A percentile compares a stretch with the other conserved stretches of the same genome.
Evolutionary conservation across 768 basidiomycete genomes (phyloP).

Genomic region (Serendipita sp.): DNA sequence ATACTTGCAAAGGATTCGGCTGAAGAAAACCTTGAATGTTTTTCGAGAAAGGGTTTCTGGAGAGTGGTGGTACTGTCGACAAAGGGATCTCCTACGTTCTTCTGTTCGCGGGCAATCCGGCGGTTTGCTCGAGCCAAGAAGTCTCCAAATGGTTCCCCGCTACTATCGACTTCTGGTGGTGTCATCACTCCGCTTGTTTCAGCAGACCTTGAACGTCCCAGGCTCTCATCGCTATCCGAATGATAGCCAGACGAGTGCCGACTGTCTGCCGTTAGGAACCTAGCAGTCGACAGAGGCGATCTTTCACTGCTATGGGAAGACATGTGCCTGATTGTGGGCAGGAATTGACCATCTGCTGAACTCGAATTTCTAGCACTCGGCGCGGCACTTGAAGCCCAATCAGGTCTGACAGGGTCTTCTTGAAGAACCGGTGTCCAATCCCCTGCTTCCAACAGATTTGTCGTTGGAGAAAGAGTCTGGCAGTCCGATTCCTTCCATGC

Average conservation of each 20-base stretch:
- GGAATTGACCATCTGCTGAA: neutral
- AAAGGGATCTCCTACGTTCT: constrained; percentile 74
- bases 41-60: constrained; percentile 53
- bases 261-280: neutral
- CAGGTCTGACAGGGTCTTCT: constrained; percentile 50
- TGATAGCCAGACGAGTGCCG: constrained; percentile 21
- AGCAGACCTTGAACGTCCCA: constrained; percentile 12
- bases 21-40: constrained; percentile 64
- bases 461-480: constrained; percentile 12
- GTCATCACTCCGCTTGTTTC: constrained; percentile 16
- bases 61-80: constrained; percentile 31
- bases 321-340: neutral
- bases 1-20: constrained; percentile 88
- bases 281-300: neutral
- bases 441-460: constrained; percentile 51
- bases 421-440: constrained; percentile 68
- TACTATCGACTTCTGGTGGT: neutral
- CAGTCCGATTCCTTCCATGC: constrained; percentile 45
- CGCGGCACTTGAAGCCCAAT: constrained; percentile 39
- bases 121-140: constrained; percentile 79
- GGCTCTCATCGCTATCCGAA: constrained; percentile 39
- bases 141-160: constrained; percentile 43
- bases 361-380: constrained; percentile 3
- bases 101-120: constrained; percentile 67
- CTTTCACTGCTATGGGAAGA: neutral